phyloP scores from a whole-genome alignment of 2,329 filamentous ascomycete species.

The Sporothrix euskadiensis region DNA sequence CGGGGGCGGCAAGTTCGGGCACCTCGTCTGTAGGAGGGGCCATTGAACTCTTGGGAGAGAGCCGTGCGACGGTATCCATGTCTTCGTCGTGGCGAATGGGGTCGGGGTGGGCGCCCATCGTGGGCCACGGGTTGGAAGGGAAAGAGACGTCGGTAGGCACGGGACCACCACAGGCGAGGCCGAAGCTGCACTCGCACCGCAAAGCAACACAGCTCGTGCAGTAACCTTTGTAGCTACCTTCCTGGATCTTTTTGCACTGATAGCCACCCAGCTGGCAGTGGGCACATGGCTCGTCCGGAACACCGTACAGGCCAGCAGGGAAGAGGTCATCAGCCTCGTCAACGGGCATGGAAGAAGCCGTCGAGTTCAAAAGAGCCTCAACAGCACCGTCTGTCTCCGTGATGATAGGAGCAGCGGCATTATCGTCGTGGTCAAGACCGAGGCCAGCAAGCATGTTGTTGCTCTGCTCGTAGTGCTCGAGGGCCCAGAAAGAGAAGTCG shows the following conservation, averaged over 20 bases:
- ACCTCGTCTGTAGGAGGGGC: conserved; percentile 26
- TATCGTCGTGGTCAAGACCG: conserved; percentile 30
- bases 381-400: conserved; percentile 20
- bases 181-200: conserved; percentile 60
- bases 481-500: conserved; percentile 60
- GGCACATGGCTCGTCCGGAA: conserved; percentile 51
- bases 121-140: conserved; percentile 50
- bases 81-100: conserved; percentile 45
- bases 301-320: conserved; percentile 41
- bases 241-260: conserved; percentile 61
- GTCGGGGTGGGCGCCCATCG: conserved; percentile 47
- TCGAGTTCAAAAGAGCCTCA: conserved; percentile 5
- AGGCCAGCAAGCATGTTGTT: conserved; percentile 32
- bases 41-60: conserved; percentile 32
- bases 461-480: conserved; percentile 56
- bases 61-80: conserved; percentile 35
- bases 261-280: conserved; percentile 56
- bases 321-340: conserved; percentile 41
- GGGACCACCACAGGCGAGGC: conserved; percentile 39
- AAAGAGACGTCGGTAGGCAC: conserved; percentile 44
- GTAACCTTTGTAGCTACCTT: conserved; percentile 61
- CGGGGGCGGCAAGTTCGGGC: neutral
- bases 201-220: conserved; percentile 65
- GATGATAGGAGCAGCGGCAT: conserved; percentile 31
- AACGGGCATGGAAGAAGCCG: conserved; percentile 30